phyloP scores from a whole-genome alignment of 306 rosid species.

The Fragaria vesca region DNA sequence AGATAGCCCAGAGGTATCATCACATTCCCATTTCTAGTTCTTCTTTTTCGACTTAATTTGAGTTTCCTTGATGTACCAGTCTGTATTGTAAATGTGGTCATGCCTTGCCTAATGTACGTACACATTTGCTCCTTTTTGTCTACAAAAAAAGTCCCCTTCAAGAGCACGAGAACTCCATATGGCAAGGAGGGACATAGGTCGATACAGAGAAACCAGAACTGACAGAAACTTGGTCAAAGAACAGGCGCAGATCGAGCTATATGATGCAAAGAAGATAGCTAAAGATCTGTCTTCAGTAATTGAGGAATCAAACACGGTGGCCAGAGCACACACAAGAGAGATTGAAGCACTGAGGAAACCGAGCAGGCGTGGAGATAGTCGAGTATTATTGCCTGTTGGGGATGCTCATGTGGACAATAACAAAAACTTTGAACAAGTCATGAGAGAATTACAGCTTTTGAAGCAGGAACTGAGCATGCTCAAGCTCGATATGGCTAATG shows the following conservation, averaged over 20 bases:
- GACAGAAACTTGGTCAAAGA: slow-evolving; percentile 51
- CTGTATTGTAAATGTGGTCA: neutral
- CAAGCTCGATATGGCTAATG: slow-evolving; percentile 69
- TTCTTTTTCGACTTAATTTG: neutral
- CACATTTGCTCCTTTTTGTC: neutral
- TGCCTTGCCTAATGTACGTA: neutral
- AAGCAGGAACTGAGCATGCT: slow-evolving; percentile 68
- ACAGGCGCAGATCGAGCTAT: slow-evolving; percentile 59
- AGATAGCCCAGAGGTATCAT: slow-evolving; percentile 43
- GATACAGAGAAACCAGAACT: slow-evolving; percentile 45
- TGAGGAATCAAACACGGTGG: slow-evolving; percentile 42
- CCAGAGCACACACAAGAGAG: slow-evolving; percentile 32
- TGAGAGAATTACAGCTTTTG: slow-evolving; percentile 64
- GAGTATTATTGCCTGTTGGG: slow-evolving; percentile 9
- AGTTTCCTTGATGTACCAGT: slow-evolving; percentile 3
- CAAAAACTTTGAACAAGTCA: slow-evolving; percentile 42
- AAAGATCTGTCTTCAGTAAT: slow-evolving; percentile 45
- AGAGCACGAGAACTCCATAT: slow-evolving; percentile 61
- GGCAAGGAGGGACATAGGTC: slow-evolving; percentile 51
- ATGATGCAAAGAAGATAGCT: slow-evolving; percentile 41
- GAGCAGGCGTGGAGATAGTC: slow-evolving; percentile 26
- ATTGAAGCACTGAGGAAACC: slow-evolving; percentile 41
- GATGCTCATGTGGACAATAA: slow-evolving; percentile 26
- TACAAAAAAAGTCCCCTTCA: slow-evolving; percentile 39
- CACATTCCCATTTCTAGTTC: neutral